Base-by-base conservation (phyloP, 306 rosid genomes). In the Quercus alba region DNA sequence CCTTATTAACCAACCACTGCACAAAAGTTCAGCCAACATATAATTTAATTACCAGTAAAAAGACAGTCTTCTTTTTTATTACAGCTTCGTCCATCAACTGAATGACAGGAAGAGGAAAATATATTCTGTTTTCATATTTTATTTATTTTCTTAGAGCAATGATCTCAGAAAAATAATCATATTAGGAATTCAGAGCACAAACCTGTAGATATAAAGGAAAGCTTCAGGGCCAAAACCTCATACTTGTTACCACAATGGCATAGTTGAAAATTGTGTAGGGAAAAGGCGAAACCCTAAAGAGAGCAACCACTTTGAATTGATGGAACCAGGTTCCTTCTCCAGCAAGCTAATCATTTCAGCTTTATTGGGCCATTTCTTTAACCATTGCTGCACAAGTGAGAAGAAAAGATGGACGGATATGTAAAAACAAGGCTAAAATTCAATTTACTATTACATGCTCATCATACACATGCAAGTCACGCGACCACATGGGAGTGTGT, bases 251-350 rank as follows among this genome's bases (percentile, higher is more conserved):
- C 13, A 89, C 98, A 49, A 90, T 77, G 38, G 98, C 98, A 69
- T 96, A 96, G 77, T 96, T 96, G 87, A 96, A 96, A 78, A 96
- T 96, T 80, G 97, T 93, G 83, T 96, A 96, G 0, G 99, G 99
- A 88, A 93, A 93, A 33, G 98, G 99, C 6, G 98, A 93, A 85
- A 93, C 82, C 88, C 99, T 81, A 80, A 96, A 93, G 76, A 93
- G 78, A 76, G 98, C 93, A 66, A 93, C 98, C 71, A 96, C 91
- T 78, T 86, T 94, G 82, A 96, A 96, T 84, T 93, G 99, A 83
- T 89, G 97, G 72, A 89, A 84, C 93, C 93, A 93, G 81, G 89
- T 91, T 61, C 99, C 99, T 87, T 93, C 98, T 73, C 92, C 98
- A 13, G 93, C 99, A 86, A 91, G 93, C 97, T 89, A 72, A 96